Base-by-base conservation (phyloP, 768 basidiomycete species). In the Psilocybe subaeruginosa region DNA sequence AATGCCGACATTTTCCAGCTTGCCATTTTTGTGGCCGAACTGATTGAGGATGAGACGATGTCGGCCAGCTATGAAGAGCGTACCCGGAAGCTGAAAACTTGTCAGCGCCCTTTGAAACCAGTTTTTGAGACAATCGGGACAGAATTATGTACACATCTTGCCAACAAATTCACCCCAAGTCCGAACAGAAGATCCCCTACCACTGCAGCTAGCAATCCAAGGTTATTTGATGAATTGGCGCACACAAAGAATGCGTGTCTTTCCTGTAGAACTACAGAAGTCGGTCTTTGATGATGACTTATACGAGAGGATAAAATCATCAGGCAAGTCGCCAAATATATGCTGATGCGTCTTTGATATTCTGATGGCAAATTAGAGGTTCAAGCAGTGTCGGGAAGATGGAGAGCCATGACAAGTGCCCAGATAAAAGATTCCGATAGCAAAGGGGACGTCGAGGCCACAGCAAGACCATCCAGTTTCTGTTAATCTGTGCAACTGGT, bases 1-100 rank as follows among this genome's bases (percentile, higher is more conserved):
- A 85, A 85, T 62, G 69, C 72, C 23, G 84, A 85, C 64, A 80
- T 84, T 23, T 71, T 80, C 41, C 84, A 85, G 60, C 71, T 73
- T 11, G 68, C 78, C 3, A 79, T 81, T 27, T 73, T 77, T 65
- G 78, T 85, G 53, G 75, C 80, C 0, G 82, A 83, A 23, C 30
- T 66, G 35, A 19, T 69, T 11, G 64, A 63, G 39, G 64, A 65
- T 51, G 60, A 53, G 0, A 45, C 50, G 1, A 57, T 59, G 60
- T 19, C 35, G 27, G 60, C 60, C 14, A 60, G 11, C 2, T 9
- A 27, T 12, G 47, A 53, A 31, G 62, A 68, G 27, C 52, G 54
- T 23, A 33, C 12, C 3, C 19, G 30, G 19, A 53, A 59, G 16
- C 17, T 56, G 8, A 39, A 49, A 19, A 54, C 58, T 30, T 14